Conservation (phyloP, 148 eudicot genomes). For the Persicaria tinctoria region DNA sequence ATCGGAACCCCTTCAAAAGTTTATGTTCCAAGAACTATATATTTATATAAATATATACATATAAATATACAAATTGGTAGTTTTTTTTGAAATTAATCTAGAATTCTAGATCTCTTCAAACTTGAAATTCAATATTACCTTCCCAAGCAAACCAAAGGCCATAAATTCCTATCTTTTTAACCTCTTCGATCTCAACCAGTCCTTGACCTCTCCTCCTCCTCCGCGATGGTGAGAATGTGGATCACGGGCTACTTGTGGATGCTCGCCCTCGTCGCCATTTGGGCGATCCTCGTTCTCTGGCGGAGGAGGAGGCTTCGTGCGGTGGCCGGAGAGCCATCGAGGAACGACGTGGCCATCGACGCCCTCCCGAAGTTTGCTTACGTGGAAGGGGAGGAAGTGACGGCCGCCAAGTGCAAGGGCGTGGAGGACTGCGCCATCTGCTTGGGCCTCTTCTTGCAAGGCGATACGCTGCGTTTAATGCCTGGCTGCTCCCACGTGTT, state of each 20-base stretch:
- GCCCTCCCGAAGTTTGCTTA: background rate
- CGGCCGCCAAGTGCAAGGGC: constrained; percentile 11
- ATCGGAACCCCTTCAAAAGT: background rate
- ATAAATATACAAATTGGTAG: background rate
- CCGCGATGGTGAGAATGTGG: background rate
- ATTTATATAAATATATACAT: too few relatives aligned
- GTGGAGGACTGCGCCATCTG: constrained; percentile 49
- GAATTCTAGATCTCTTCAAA: background rate
- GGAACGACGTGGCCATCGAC: constrained; percentile 1
- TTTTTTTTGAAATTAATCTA: background rate
- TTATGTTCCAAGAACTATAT: too few relatives aligned
- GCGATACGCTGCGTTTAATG: constrained; percentile 29
- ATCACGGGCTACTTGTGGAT: background rate
- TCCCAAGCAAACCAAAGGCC: background rate
- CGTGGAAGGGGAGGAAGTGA: background rate
- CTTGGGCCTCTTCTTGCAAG: constrained; percentile 36
- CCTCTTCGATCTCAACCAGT: background rate
- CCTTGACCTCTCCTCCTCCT: background rate
- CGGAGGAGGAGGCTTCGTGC: background rate
- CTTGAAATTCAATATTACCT: background rate
- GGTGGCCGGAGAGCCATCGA: background rate
- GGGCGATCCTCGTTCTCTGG: background rate
- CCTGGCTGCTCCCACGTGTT: constrained; percentile 50
- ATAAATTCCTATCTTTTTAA: background rate
- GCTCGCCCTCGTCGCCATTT: background rate